These are phyloP conservation scores for Neohortaea acidophila DNA, from an alignment of 495 filamentous ascomycete genomes.

Conservation along the genomic window DNA sequence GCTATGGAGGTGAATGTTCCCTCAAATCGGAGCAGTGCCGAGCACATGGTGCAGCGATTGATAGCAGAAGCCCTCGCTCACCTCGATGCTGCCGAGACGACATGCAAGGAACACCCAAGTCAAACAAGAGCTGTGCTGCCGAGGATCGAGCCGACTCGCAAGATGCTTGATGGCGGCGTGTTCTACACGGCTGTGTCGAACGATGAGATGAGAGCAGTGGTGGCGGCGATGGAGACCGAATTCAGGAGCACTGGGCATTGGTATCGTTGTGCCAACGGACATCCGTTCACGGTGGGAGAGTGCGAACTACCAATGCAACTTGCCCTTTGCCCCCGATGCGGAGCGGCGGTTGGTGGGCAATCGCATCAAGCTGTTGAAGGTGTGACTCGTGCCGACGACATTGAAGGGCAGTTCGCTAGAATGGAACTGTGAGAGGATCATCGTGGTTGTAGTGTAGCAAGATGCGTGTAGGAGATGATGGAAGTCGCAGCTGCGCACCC, in stretches of 20 bases:
- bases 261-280: constrained; percentile 52
- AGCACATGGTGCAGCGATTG: neutral
- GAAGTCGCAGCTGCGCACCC: no score
- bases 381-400: constrained; percentile 35
- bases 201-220: constrained; percentile 28
- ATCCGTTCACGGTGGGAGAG: constrained; percentile 60
- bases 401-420: constrained; percentile 31
- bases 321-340: constrained; percentile 51
- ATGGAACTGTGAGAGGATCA: constrained; percentile 11
- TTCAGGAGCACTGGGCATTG: constrained; percentile 29
- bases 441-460: no score
- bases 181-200: constrained; percentile 27
- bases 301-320: constrained; percentile 56
- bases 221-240: constrained; percentile 22
- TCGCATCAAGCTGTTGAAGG: constrained; percentile 38
- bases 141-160: constrained; percentile 19
- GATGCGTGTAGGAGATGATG: no score
- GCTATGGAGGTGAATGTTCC: no score
- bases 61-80: constrained; percentile 8
- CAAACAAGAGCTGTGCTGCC: neutral
- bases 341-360: constrained; percentile 42
- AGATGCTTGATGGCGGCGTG: constrained; percentile 20
- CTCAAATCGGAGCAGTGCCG: no score
- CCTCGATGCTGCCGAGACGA: constrained; percentile 18
- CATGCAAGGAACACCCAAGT: constrained; percentile 16